Percentiles rank a stretch among this genome's conserved stretches.
Evolutionary conservation across 2,329 filamentous ascomycete species (phyloP).

Genomic region (Huntiella decipiens): DNA sequence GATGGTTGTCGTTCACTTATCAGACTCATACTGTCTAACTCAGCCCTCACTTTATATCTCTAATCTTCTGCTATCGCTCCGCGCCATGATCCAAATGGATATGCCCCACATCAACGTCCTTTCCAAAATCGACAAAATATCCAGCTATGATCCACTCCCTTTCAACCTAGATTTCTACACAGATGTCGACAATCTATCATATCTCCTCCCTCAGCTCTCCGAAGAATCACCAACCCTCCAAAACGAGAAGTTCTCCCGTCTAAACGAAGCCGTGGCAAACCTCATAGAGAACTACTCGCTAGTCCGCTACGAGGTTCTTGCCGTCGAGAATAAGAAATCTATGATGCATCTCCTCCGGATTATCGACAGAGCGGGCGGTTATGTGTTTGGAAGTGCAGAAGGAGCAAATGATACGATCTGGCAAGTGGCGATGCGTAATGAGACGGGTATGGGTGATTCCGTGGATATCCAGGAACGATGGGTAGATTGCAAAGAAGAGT

Average conservation of each 20-base stretch:
- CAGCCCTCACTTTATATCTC: constrained; percentile 90
- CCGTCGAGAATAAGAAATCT: constrained; percentile 89
- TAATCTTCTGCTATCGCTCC: constrained; percentile 76
- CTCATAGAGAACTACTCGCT: constrained; percentile 80
- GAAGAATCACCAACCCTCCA: constrained; percentile 53
- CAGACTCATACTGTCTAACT: constrained; percentile 84
- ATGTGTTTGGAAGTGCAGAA: constrained; percentile 78
- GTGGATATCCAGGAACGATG: constrained; percentile 89
- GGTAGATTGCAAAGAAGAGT: constrained; percentile 77
- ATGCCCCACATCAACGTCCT: constrained; percentile 90
- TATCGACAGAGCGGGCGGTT: constrained; percentile 81
- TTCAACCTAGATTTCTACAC: constrained; percentile 97
- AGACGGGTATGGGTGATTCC: constrained; percentile 57
- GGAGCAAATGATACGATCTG: constrained; percentile 93
- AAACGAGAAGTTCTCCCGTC: constrained; percentile 57
- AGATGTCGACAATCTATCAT: constrained; percentile 80
- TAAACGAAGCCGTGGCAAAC: constrained; percentile 74
- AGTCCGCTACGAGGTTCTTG: constrained; percentile 80
- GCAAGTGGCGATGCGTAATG: constrained; percentile 79
- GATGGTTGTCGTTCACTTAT: constrained; percentile 84
- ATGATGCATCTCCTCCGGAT: constrained; percentile 85
- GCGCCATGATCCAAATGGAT: constrained; percentile 96
- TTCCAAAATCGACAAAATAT: constrained; percentile 91
- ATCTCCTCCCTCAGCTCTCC: constrained; percentile 64
- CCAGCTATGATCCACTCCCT: constrained; percentile 65